Evolutionary conservation across 495 filamentous ascomycete species (phyloP).

Genomic region (Lasiosphaeria miniovina): DNA sequence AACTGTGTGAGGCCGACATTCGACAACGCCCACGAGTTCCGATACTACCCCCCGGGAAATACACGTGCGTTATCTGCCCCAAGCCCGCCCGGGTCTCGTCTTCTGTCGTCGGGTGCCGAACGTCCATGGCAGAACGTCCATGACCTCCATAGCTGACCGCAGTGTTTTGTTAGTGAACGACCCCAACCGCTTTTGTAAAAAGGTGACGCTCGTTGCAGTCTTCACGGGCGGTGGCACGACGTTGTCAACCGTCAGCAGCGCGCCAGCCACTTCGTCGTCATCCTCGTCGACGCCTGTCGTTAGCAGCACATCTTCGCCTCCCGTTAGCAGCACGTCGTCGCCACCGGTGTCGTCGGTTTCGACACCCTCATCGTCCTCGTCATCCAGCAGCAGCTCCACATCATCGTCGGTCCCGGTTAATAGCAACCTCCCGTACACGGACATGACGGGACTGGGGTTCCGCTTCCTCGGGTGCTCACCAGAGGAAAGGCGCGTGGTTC

Average conservation of each 20-base stretch:
- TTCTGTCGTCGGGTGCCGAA: not conserved
- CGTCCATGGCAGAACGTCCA: not conserved
- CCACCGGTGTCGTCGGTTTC: slow-evolving; percentile 8
- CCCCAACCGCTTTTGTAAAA: slow-evolving; percentile 34
- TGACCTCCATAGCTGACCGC: not conserved
- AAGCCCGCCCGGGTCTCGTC: no score
- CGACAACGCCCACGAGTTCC: slow-evolving; percentile 42
- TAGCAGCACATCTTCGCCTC: slow-evolving; percentile 4
- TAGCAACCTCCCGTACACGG: slow-evolving; percentile 18
- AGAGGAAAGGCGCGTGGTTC: slow-evolving; percentile 23
- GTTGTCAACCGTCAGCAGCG: not conserved
- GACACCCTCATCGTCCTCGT: slow-evolving; percentile 1
- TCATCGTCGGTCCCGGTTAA: slow-evolving; percentile 8
- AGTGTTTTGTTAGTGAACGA: slow-evolving; percentile 28
- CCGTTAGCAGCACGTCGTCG: slow-evolving; percentile 9
- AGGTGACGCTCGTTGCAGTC: slow-evolving; percentile 34
- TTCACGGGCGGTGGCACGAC: slow-evolving; percentile 3
- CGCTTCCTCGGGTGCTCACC: slow-evolving; percentile 31
- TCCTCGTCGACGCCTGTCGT: slow-evolving; percentile 1
- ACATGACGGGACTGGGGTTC: slow-evolving; percentile 25
- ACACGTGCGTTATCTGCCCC: slow-evolving; percentile 32
- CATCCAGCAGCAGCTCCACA: slow-evolving; percentile 10
- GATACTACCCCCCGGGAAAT: slow-evolving; percentile 45
- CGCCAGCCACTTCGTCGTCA: slow-evolving; percentile 5
- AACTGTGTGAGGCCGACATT: slow-evolving; percentile 42